These are phyloP conservation scores for Lasiodiplodia gonubiensis DNA, from an alignment of 2,329 filamentous ascomycete species.

Conservation along the genomic window DNA sequence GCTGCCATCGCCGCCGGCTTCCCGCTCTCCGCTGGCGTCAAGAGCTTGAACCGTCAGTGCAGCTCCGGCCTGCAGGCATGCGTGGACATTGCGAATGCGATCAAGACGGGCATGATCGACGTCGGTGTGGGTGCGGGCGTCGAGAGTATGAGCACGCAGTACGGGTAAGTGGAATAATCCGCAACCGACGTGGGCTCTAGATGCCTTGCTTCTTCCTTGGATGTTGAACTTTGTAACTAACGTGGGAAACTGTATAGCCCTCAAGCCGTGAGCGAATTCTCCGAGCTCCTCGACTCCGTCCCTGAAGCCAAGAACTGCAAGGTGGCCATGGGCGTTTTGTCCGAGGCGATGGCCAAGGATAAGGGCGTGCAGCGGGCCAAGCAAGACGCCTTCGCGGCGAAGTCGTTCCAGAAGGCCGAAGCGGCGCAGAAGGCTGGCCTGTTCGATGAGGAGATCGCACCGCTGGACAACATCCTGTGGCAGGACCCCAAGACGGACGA, in stretches of 20 bases:
- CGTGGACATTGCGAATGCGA: slow-evolving; percentile 92
- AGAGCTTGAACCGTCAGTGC: slow-evolving; percentile 91
- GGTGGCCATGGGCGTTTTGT: slow-evolving; percentile 93
- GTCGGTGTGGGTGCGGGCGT: slow-evolving; percentile 92
- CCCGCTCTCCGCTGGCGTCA: slow-evolving; percentile 82
- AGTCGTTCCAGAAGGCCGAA: slow-evolving; percentile 87
- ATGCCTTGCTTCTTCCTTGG: background rate
- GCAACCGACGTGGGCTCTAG: slow-evolving; percentile 49
- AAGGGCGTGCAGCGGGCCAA: slow-evolving; percentile 70
- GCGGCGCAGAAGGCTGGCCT: slow-evolving; percentile 86
- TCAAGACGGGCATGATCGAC: slow-evolving; percentile 91
- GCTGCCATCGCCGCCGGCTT: slow-evolving; percentile 90
- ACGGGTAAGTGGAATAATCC: slow-evolving; percentile 54
- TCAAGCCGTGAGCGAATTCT: slow-evolving; percentile 88
- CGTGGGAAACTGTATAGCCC: slow-evolving; percentile 49
- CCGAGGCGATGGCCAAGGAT: slow-evolving; percentile 93
- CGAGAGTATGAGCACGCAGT: slow-evolving; percentile 94
- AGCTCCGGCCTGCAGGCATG: slow-evolving; percentile 90
- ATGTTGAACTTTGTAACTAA: background rate
- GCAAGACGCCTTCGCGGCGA: slow-evolving; percentile 94
- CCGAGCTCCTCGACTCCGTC: slow-evolving; percentile 81
- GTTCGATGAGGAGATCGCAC: slow-evolving; percentile 89
- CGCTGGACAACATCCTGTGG: slow-evolving; percentile 77
- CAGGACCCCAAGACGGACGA: slow-evolving; percentile 91
- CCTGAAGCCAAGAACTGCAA: slow-evolving; percentile 92